Conservation (phyloP, 257 asterid species). For the Lantana camara region DNA sequence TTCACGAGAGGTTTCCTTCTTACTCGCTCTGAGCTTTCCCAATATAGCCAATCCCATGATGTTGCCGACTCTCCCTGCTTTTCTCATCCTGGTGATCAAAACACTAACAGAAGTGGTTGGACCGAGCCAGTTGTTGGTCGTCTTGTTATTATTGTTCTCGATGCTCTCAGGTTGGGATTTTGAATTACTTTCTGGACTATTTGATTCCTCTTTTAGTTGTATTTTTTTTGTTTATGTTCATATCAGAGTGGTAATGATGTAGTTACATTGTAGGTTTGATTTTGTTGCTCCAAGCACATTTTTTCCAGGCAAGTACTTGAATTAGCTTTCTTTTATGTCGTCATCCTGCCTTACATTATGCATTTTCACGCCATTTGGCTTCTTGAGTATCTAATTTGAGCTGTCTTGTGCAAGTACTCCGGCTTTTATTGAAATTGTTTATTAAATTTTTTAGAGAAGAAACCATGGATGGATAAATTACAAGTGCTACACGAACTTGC, state of each 20-base stretch:
- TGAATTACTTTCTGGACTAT: background rate
- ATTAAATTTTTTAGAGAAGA: conserved; percentile 55
- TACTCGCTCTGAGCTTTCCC: conserved; percentile 88
- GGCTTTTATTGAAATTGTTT: background rate
- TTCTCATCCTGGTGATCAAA: conserved; percentile 37
- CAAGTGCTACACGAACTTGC: conserved; percentile 75
- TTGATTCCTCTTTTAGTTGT: background rate
- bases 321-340: conserved; percentile 6
- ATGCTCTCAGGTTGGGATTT: conserved; percentile 77
- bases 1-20: conserved; percentile 95
- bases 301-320: conserved; percentile 56
- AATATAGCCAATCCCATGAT: conserved; percentile 74
- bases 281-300: conserved; percentile 91
- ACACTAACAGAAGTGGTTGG: conserved; percentile 64
- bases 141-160: conserved; percentile 79
- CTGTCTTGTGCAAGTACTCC: conserved; percentile 1
- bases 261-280: conserved; percentile 65
- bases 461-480: conserved; percentile 95
- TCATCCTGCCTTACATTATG: conserved; percentile 8
- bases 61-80: conserved; percentile 70
- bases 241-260: background rate
- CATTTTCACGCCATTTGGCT: conserved; percentile 4
- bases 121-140: conserved; percentile 77
- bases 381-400: conserved; percentile 5
- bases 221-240: conserved; percentile 18